Evolutionary conservation across 805 yeast species (phyloP).

Genomic region (Phaffomyces opuntiae): DNA sequence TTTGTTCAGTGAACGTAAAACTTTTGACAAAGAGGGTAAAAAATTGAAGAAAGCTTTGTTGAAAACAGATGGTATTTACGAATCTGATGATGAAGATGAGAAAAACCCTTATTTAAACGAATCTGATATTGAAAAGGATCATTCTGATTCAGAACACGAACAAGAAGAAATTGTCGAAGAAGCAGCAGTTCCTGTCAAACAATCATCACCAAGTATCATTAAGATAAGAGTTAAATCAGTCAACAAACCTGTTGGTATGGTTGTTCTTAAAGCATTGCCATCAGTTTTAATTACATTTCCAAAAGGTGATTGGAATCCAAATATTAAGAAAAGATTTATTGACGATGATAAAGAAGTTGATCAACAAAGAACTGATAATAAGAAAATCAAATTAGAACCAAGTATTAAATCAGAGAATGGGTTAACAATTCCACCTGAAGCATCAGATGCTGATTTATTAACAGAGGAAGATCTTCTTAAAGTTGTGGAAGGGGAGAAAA

Average conservation of each 20-base stretch:
- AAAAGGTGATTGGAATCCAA: conserved; percentile 79
- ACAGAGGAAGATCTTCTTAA: conserved; percentile 68
- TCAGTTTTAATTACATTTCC: conserved; percentile 62
- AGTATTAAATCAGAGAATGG: background rate
- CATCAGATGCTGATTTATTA: conserved; percentile 29
- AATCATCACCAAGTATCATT: conserved; percentile 18
- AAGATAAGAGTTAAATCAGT: conserved; percentile 37
- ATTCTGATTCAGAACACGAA: conserved; percentile 12
- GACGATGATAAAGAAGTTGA: conserved; percentile 20
- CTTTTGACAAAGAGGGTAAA: conserved; percentile 83
- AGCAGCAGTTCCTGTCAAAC: conserved; percentile 16
- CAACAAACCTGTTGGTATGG: conserved; percentile 43
- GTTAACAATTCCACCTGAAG: background rate
- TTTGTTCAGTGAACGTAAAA: conserved; percentile 59
- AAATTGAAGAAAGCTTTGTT: conserved; percentile 76
- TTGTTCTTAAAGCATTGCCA: conserved; percentile 59
- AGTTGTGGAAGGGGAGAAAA: conserved; percentile 40
- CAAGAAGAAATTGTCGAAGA: conserved; percentile 34
- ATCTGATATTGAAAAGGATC: conserved; percentile 56
- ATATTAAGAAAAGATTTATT: conserved; percentile 29
- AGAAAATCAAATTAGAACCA: conserved; percentile 33
- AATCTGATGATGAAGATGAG: conserved; percentile 79
- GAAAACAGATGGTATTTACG: conserved; percentile 69
- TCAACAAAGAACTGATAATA: conserved; percentile 9
- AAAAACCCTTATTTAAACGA: conserved; percentile 76